phyloP scores from a whole-genome alignment of 306 rosid genomes.

The Delonix regia region DNA sequence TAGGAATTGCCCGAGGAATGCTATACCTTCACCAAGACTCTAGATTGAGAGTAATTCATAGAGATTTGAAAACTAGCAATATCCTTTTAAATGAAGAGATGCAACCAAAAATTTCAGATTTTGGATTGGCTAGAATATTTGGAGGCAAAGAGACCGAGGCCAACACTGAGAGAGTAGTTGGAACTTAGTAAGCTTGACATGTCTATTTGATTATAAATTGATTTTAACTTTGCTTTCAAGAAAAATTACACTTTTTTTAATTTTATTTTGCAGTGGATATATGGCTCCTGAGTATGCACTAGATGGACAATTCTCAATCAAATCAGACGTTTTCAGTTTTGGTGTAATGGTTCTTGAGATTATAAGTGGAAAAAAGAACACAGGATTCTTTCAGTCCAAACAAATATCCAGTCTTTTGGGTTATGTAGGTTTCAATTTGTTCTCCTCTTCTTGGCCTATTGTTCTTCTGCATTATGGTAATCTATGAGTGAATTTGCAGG shows the following conservation, averaged over 20 bases:
- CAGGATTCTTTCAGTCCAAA: conserved; percentile 41
- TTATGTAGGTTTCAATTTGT: conserved; percentile 38
- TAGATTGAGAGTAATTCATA: conserved; percentile 2
- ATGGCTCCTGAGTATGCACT: conserved; percentile 47
- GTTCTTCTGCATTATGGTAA: neutral
- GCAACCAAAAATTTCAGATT: conserved; percentile 32
- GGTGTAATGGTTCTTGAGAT: conserved; percentile 59
- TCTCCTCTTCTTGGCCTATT: neutral
- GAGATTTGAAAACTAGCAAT: conserved; percentile 34
- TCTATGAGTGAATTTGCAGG: conserved; percentile 18
- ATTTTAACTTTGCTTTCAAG: neutral
- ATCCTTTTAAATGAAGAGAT: conserved; percentile 34
- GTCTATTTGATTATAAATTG: neutral
- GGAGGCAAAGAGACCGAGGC: conserved; percentile 31
- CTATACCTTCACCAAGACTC: conserved; percentile 33
- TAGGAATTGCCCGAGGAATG: conserved; percentile 30
- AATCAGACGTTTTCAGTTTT: conserved; percentile 54
- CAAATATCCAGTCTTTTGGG: conserved; percentile 45
- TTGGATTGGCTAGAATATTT: conserved; percentile 34
- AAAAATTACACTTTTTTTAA: neutral
- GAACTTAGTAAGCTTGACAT: conserved; percentile 16
- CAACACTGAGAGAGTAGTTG: neutral
- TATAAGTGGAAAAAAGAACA: conserved; percentile 50
- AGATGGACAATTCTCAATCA: conserved; percentile 49
- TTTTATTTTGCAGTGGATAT: conserved; percentile 42